Evolutionary conservation across 345 rosid species (phyloP).

Genomic region (Kernera saxatilis): DNA sequence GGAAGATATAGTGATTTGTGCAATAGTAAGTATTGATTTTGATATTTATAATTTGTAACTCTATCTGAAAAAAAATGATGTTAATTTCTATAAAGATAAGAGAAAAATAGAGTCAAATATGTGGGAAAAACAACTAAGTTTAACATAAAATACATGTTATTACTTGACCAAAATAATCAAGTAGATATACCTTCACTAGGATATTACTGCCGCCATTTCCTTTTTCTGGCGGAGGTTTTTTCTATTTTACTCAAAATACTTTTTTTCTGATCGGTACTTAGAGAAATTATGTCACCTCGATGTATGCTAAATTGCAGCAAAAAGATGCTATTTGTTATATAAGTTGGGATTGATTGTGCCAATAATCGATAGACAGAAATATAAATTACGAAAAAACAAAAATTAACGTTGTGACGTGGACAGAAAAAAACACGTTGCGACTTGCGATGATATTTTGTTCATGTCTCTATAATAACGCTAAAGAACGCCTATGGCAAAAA

Average conservation of each 20-base stretch:
- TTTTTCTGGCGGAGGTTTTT: not conserved
- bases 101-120: not conserved
- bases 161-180: no score
- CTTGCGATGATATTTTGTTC: slow-evolving; percentile 1
- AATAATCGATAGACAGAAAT: not conserved
- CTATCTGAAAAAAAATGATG: not conserved
- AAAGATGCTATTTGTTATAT: not conserved
- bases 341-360: not conserved
- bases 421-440: not conserved
- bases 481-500: not conserved
- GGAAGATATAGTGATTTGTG: not conserved
- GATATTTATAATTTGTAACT: not conserved
- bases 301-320: not conserved
- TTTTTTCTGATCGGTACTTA: not conserved
- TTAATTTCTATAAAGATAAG: not conserved
- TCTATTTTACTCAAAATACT: no score
- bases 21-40: not conserved
- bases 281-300: not conserved
- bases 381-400: no score
- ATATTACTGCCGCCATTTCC: not conserved
- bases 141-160: not conserved
- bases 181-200: not conserved
- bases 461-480: slow-evolving; percentile 22
- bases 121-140: not conserved
- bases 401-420: not conserved